Evolutionary conservation across 768 basidiomycete genomes (phyloP).

Genomic region (Leccinum longicurvipes): DNA sequence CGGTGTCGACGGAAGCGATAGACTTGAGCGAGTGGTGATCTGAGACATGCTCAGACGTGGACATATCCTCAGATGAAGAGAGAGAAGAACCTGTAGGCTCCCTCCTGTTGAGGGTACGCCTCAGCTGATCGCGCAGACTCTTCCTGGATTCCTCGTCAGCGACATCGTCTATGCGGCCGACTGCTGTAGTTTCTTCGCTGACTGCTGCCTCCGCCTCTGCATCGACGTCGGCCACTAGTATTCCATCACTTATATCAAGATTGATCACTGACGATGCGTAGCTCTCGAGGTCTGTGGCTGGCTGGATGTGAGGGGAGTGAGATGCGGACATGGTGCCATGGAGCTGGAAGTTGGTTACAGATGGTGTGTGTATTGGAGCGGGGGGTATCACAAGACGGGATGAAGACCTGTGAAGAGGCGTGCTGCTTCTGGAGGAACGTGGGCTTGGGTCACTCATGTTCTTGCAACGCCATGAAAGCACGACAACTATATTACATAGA

Average conservation of each 20-base stretch:
- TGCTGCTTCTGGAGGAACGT: constrained; percentile 34
- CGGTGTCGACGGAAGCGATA: constrained; percentile 29
- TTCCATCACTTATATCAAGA: constrained; percentile 63
- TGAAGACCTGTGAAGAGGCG: constrained; percentile 40
- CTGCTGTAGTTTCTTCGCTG: constrained; percentile 50
- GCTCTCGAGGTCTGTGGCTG: constrained; percentile 47
- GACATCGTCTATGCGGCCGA: constrained; percentile 41
- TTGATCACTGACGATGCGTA: constrained; percentile 71
- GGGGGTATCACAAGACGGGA: constrained; percentile 54
- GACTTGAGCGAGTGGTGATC: constrained; percentile 15
- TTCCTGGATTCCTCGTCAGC: constrained; percentile 61
- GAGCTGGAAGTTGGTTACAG: constrained; percentile 55
- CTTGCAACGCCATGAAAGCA: constrained; percentile 6
- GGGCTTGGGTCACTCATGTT: constrained; percentile 26
- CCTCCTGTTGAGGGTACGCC: constrained; percentile 58
- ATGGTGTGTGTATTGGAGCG: constrained; percentile 49
- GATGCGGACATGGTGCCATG: constrained; percentile 38
- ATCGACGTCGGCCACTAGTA: constrained; percentile 69
- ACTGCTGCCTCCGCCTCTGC: constrained; percentile 54
- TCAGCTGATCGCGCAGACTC: constrained; percentile 65
- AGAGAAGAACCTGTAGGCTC: constrained; percentile 43
- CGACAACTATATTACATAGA: background rate
- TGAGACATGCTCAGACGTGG: constrained; percentile 1
- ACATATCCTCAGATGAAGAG: constrained; percentile 9
- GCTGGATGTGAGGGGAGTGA: constrained; percentile 25